Conservation (phyloP, 352 stramenopile genomes). For the Globisporangium canariense region DNA sequence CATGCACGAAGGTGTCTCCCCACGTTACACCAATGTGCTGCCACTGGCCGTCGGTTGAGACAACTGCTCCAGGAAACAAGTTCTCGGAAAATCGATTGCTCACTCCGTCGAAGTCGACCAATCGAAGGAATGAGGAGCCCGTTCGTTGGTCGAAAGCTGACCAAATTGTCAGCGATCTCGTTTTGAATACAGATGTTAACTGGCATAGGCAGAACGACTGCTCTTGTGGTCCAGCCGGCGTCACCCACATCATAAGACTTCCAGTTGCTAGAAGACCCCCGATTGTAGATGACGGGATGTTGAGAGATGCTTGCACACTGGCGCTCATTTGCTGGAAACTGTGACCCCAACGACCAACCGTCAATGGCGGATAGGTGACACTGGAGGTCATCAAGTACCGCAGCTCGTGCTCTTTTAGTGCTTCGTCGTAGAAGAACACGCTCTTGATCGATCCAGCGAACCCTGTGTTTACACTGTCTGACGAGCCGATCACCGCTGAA, state of each 20-base stretch:
- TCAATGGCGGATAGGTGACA: conserved; percentile 7
- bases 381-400: conserved; percentile 34
- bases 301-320: conserved; percentile 17
- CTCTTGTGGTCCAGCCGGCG: neutral
- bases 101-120: conserved; percentile 1
- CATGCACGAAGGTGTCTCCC: neutral
- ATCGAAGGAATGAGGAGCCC: conserved; percentile 1
- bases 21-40: conserved; percentile 13
- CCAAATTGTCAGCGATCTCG: conserved; percentile 13
- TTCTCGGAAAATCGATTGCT: neutral
- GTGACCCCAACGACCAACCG: conserved; percentile 27
- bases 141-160: conserved; percentile 9
- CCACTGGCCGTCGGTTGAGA: conserved; percentile 7
- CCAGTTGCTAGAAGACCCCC: neutral
- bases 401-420: conserved; percentile 34
- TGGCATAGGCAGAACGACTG: conserved; percentile 20
- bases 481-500: conserved; percentile 16
- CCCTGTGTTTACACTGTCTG: conserved; percentile 18
- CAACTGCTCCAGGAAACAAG: neutral
- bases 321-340: conserved; percentile 16
- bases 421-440: conserved; percentile 43
- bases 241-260: conserved; percentile 19
- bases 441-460: conserved; percentile 35
- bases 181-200: neutral
- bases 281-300: conserved; percentile 2